Evolutionary conservation across 2,329 filamentous ascomycete species (phyloP).

Genomic region (Paraconiothyrium brasiliense): DNA sequence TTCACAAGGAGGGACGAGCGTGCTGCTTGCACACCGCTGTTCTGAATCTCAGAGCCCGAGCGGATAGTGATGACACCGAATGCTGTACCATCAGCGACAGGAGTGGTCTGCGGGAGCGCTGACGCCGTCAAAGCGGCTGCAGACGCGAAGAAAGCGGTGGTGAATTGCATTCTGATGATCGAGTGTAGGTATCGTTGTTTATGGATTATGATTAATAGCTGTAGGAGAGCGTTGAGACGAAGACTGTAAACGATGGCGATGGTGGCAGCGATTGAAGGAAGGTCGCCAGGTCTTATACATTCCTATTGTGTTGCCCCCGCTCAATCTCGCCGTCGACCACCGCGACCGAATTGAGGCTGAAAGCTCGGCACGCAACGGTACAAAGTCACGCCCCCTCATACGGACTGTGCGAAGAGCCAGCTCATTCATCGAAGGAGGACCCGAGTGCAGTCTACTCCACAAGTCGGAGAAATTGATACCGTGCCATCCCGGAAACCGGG

Average conservation of each 20-base stretch:
- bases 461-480: slow-evolving; percentile 5
- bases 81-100: slow-evolving; percentile 38
- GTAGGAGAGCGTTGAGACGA: neutral
- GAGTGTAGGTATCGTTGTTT: slow-evolving; percentile 17
- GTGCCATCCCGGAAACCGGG: neutral
- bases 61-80: slow-evolving; percentile 63
- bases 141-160: slow-evolving; percentile 33
- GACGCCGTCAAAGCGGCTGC: slow-evolving; percentile 47
- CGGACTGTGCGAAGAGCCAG: slow-evolving; percentile 9
- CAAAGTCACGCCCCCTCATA: slow-evolving; percentile 27
- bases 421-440: slow-evolving; percentile 4
- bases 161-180: slow-evolving; percentile 45
- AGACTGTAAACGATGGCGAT: slow-evolving; percentile 3
- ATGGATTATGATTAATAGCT: slow-evolving; percentile 6
- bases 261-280: neutral
- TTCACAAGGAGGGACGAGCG: slow-evolving; percentile 57
- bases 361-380: slow-evolving; percentile 28
- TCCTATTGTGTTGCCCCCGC: neutral
- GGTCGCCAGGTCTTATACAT: neutral
- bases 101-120: slow-evolving; percentile 30
- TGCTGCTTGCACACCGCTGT: slow-evolving; percentile 57
- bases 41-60: slow-evolving; percentile 62
- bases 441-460: slow-evolving; percentile 5
- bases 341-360: slow-evolving; percentile 22
- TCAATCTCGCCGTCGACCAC: slow-evolving; percentile 12